Evolutionary conservation across 495 filamentous ascomycete species (phyloP), one percentile per base, ranked within the genome.

Genomic region (Durotheca rogersii): DNA sequence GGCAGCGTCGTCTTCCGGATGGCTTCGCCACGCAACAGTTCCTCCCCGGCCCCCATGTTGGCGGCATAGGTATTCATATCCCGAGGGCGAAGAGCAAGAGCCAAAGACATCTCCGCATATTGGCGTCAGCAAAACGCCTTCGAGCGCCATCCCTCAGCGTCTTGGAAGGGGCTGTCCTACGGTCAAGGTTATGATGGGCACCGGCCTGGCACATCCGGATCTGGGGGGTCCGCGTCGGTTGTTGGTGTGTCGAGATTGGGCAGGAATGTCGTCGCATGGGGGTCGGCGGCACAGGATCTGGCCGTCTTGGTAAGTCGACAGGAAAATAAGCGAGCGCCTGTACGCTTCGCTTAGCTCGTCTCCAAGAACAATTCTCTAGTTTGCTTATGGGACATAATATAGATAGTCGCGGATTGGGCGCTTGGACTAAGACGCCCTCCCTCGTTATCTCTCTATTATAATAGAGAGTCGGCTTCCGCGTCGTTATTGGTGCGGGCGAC

Each of bases 91-190:
- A n/a, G n/a, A n/a, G n/a, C n/a, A n/a, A n/a, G n/a, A n/a, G n/a
- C n/a, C n/a, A n/a, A n/a, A n/a, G n/a, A n/a, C n/a, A n/a, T n/a
- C n/a, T n/a, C n/a, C n/a, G n/a, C 48, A 32, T 32, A 12, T 21
- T 39, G 18, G 40, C 40, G 48, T 20, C 48, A 51, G 32, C 48
- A 39, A 39, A n/a, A n/a, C n/a, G n/a, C n/a, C n/a, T n/a, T n/a
- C n/a, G n/a, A n/a, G n/a, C n/a, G n/a, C n/a, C n/a, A n/a, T n/a
- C n/a, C n/a, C n/a, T n/a, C 23, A 27, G 23, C 11, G 16, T 31
- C 40, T 23, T 16, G 42, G 11, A 16, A 25, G 30, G 21, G 17
- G 37, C n/a, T 23, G 31, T 38, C 15, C 23, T 44, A 9, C 23
- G 23, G 16, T 39, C n/a, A 43, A 14, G 20, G 20, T 7, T 35